Percentiles rank a stretch among this genome's conserved stretches.
These are phyloP conservation scores for Aspergillus amoenus DNA, from an alignment of 2,329 filamentous ascomycete genomes.

Conservation along the genomic window DNA sequence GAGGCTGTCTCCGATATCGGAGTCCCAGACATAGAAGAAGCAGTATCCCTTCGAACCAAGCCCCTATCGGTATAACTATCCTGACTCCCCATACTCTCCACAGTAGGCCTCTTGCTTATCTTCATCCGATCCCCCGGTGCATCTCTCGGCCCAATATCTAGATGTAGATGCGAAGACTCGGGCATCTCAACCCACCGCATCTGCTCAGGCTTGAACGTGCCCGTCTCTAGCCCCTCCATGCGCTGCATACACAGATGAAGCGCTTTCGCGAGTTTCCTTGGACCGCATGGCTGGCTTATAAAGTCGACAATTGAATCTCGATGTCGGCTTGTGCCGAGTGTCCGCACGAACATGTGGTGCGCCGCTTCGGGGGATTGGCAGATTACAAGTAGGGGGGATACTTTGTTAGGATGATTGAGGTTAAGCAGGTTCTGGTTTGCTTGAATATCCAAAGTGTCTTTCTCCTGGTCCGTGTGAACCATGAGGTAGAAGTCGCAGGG, in stretches of 20 bases:
- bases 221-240: slow-evolving; percentile 2
- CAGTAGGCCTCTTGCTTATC: slow-evolving; percentile 19
- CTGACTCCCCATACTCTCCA: background rate
- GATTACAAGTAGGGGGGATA: slow-evolving; percentile 30
- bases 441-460: slow-evolving; percentile 1
- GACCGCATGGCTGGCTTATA: slow-evolving; percentile 36
- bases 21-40: too few species aligned
- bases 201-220: background rate
- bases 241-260: slow-evolving; percentile 17
- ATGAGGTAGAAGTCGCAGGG: slow-evolving; percentile 24
- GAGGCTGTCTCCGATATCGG: too few species aligned
- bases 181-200: slow-evolving; percentile 23
- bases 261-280: slow-evolving; percentile 29
- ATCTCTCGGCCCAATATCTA: slow-evolving; percentile 18
- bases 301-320: slow-evolving; percentile 27
- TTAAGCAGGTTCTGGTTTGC: background rate
- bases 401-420: background rate
- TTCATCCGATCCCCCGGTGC: slow-evolving; percentile 21
- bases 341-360: slow-evolving; percentile 17
- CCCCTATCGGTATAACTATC: too few species aligned
- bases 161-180: slow-evolving; percentile 19
- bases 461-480: slow-evolving; percentile 22
- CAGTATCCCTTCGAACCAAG: too few species aligned
- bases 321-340: background rate
- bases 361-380: slow-evolving; percentile 25